Evolutionary conservation across 1,284 basidiomycete genomes (phyloP).

Genomic region (Cutaneotrichosporon sp.): DNA sequence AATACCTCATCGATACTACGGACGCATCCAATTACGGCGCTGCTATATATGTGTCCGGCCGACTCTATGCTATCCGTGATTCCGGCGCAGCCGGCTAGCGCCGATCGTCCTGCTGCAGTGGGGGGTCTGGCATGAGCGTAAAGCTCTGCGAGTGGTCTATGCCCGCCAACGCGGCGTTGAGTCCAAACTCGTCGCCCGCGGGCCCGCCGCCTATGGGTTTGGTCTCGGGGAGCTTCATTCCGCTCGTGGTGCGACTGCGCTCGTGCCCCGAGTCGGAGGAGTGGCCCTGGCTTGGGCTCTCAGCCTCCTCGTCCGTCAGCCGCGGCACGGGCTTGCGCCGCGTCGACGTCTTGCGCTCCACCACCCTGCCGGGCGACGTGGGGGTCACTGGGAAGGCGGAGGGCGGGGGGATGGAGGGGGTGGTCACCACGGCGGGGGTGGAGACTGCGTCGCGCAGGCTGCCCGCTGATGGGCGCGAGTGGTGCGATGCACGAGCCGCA

Average conservation of each 20-base stretch:
- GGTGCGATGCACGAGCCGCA: background rate
- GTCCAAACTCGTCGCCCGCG: slow-evolving; percentile 18
- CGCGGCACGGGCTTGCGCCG: slow-evolving; percentile 27
- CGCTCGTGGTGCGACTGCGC: background rate
- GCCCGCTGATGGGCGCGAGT: slow-evolving; percentile 1
- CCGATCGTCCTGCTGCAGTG: slow-evolving; percentile 9
- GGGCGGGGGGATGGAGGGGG: background rate
- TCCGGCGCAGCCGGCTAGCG: slow-evolving; percentile 1
- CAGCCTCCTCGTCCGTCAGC: slow-evolving; percentile 9
- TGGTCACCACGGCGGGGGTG: background rate
- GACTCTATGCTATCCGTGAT: background rate
- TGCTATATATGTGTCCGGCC: background rate
- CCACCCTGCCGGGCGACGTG: background rate
- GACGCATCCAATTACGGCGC: background rate
- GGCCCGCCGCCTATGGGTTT: background rate
- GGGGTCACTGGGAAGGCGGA: background rate
- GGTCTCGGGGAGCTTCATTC: background rate
- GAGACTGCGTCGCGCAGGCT: background rate
- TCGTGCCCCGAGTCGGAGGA: background rate
- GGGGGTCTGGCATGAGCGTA: slow-evolving; percentile 25
- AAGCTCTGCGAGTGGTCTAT: slow-evolving; percentile 7
- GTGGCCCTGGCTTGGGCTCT: background rate
- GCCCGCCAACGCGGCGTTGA: slow-evolving; percentile 17
- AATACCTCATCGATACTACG: background rate
- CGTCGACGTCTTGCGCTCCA: slow-evolving; percentile 23